Conservation (phyloP, 306 rosid genomes). For the Benincasa hispida region DNA sequence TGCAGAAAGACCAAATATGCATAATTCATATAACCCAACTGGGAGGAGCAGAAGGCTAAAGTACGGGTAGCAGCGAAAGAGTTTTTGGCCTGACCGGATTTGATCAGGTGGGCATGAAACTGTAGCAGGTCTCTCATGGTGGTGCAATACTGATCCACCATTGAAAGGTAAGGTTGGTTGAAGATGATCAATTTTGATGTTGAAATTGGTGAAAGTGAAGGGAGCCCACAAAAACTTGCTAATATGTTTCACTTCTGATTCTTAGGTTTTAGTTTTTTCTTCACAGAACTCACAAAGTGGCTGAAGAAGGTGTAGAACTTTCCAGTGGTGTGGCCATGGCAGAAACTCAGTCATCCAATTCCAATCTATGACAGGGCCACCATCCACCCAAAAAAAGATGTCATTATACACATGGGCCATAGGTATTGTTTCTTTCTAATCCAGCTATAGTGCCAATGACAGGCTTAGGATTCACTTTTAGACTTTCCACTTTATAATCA, state of each 20-base stretch:
- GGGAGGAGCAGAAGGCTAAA: constrained; percentile 56
- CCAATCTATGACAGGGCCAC: neutral
- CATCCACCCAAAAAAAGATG: neutral
- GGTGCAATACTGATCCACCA: constrained; percentile 55
- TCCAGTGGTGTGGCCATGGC: neutral
- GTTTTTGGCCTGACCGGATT: constrained; percentile 48
- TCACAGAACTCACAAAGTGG: neutral
- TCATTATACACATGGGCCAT: neutral
- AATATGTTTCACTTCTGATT: constrained; percentile 10
- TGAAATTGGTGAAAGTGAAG: constrained; percentile 38
- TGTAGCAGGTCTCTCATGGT: constrained; percentile 62
- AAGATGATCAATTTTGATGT: constrained; percentile 58
- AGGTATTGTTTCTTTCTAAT: neutral
- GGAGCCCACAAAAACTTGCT: constrained; percentile 22
- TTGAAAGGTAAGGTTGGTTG: constrained; percentile 43
- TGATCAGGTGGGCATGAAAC: constrained; percentile 50
- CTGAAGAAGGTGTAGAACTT: neutral
- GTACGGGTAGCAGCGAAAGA: constrained; percentile 44
- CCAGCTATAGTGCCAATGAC: neutral
- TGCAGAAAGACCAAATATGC: constrained; percentile 44
- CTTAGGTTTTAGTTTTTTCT: neutral
- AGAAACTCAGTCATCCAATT: constrained; percentile 4
- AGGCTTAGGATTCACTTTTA: neutral
- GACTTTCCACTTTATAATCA: neutral
- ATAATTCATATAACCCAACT: constrained; percentile 53